phyloP scores from a whole-genome alignment of 805 yeast species.

The Nakazawaea holstii region DNA sequence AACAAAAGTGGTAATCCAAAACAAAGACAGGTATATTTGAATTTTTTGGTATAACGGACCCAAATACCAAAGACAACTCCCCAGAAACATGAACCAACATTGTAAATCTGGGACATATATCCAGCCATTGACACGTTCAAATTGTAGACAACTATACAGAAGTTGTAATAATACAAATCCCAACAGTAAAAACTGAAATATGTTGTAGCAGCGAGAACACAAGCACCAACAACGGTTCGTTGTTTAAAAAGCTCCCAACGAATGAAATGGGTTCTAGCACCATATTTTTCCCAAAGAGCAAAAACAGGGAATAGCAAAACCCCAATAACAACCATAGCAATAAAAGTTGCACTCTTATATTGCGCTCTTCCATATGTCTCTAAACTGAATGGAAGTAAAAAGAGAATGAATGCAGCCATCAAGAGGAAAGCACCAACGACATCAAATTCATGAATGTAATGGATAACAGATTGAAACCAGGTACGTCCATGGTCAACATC shows the following conservation, averaged over 20 bases:
- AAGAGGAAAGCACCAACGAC: conserved; percentile 28
- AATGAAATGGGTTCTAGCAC: conserved; percentile 22
- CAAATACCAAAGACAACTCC: conserved; percentile 17
- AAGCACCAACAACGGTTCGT: conserved; percentile 23
- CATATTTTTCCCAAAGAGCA: conserved; percentile 28
- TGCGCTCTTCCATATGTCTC: conserved; percentile 24
- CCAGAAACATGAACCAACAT: conserved; percentile 21
- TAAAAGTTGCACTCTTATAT: conserved; percentile 34
- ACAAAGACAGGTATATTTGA: conserved; percentile 18
- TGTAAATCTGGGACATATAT: conserved; percentile 21
- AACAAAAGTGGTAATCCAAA: conserved; percentile 18
- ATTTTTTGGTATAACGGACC: conserved; percentile 17
- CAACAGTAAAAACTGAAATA: conserved; percentile 20
- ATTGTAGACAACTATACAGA: conserved; percentile 18
- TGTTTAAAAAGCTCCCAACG: conserved; percentile 20
- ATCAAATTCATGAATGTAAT: conserved; percentile 29
- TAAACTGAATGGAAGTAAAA: conserved; percentile 33
- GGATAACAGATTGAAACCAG: conserved; percentile 13
- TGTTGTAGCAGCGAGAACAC: conserved; percentile 13
- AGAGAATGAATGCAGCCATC: conserved; percentile 27
- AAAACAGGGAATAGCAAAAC: conserved; percentile 28
- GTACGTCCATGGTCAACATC: conserved; percentile 15
- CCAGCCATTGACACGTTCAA: conserved; percentile 17
- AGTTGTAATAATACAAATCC: conserved; percentile 19
- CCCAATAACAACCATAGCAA: conserved; percentile 39